Base-by-base conservation (phyloP, 164 flowering plant genomes). In the Buxus sempervirens region DNA sequence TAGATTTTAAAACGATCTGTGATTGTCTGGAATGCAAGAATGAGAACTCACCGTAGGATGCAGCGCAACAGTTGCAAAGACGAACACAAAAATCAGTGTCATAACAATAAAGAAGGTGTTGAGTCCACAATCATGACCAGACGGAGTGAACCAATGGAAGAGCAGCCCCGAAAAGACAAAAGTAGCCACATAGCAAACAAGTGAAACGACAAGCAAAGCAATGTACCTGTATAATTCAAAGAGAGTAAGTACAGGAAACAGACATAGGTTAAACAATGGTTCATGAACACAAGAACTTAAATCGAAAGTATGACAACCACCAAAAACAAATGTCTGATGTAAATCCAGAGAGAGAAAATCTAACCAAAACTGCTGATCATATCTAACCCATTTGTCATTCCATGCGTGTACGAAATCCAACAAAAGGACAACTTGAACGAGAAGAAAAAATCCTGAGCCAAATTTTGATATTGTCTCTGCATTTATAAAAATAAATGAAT, bases 341-440 rank as follows among this genome's bases (percentile, higher is more conserved):
- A 45, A 15, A 45, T 15, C 13, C 60, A 27, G 65, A 45, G 41
- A 62, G 62, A 42, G 21, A 58, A 23, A 49, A 65, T 82, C 94
- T 60, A 57, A 92, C 99, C 99, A 95, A 83, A 95, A 95, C 73
- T 88, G 96, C 75, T 95, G 97, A 77, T 90, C 95, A 79, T 90
- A 89, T 73, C 85, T 88, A 75, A 92, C 96, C 98, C 99, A 95
- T 66, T 75, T 86, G 77, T 95, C 96, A 77, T 95, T 95, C 99
- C 99, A 95, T 79, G 76, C 81, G 75, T 95, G 99, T 60, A 95
- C 99, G 81, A 95, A 95, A 78, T 95, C 98, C 82, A 95, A 77
- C 79, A 95, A 76, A 69, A 95, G 97, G 62, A 95, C 96, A 81
- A 95, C 99, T 84, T 95, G 99, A 81, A 95, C 90, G 73, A 95